Base-by-base conservation (phyloP, 495 filamentous ascomycete genomes). In the Tuber borchii region DNA sequence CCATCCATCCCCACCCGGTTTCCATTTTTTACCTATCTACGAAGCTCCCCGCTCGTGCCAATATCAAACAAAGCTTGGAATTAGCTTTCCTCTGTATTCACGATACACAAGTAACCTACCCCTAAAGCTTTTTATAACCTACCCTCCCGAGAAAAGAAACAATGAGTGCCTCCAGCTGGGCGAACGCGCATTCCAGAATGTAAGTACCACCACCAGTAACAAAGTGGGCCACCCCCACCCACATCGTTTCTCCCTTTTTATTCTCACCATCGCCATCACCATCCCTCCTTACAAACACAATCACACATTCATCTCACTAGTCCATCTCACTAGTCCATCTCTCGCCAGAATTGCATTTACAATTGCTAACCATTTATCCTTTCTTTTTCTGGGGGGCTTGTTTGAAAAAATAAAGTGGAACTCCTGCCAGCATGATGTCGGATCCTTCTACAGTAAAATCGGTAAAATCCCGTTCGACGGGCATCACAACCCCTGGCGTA, bases 401-500 rank as follows among this genome's bases (percentile, higher is more conserved):
- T 31, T 65, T 16, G 56, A 65, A 34, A 61, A 65, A 65, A 65
- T 65, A 65, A 31, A 79, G 78, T 48, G 78, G 78, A 70, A 82
- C 80, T 73, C 80, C 80, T 22, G 80, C 79, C 65, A 82, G 77
- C 43, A 82, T 82, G 81, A 78, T 80, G 72, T 82, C 81, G 40
- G 75, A 79, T 69, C 80, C 80, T 56, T 82, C 80, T 75, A 82
- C 80, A 51, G 72, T 74, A 73, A 75, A 77, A 31, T 78, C 79
- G 31, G 75, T 79, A 61, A 69, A 46, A 42, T 78, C 79, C 26
- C 80, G 80, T 70, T 81, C 80, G 43, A 82, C 81, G 4, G 81
- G 81, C 14, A 76, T 72, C 39, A 83, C 81, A 20, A 83, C 81
- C 43, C 81, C 82, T 48, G 81, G 76, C 12, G 94, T 89, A 80